Evolutionary conservation across 768 basidiomycete genomes (phyloP), one percentile per base, ranked within the genome.

Genomic region (Fomitopsis pulvina): DNA sequence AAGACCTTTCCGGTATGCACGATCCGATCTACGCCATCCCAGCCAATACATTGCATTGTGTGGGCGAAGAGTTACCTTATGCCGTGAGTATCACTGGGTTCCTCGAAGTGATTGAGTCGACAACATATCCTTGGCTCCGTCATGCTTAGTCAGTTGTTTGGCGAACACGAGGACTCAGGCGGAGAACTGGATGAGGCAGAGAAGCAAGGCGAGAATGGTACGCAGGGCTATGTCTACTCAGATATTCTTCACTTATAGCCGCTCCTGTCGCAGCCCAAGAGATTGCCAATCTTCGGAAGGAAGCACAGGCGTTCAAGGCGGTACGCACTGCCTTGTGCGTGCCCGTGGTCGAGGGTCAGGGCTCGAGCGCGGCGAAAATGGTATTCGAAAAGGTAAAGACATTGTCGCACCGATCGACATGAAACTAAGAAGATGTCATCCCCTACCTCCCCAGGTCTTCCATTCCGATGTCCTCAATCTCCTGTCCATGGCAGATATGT

Each of bases 61-160:
- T 99, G 96, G 96, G 92, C 92, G 26, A 99, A 98, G 66, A 93
- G 83, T 50, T 98, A 98, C 71, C 81, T 99, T 11, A 79, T 97
- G 60, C 84, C 87, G 94, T 91, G 58, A 62, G 87, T 68, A 7
- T 11, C 11, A 25, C 10, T 9, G 3, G 18, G 22, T 20, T 5
- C 30, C 3, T 25, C 21, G 21, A 7, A 16, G 20, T 26, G 22
- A 4, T 32, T 3, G 21, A 6, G 12, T 4, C 6, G 18, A 1
- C 7, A 22, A 32, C 28, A 22, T 18, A 4, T 10, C 24, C 26
- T 30, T 18, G 34, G 7, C 9, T 34, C 16, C 38, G 18, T 4
- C 2, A 12, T 20, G 12, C 21, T 2, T 30, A 96, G 93, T 16
- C 93, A 97, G 67, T 67, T 99, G 8, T 97, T 97, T 57, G 96